Conservation (phyloP, 345 rosid species). For the Bruguiera sexangula region DNA sequence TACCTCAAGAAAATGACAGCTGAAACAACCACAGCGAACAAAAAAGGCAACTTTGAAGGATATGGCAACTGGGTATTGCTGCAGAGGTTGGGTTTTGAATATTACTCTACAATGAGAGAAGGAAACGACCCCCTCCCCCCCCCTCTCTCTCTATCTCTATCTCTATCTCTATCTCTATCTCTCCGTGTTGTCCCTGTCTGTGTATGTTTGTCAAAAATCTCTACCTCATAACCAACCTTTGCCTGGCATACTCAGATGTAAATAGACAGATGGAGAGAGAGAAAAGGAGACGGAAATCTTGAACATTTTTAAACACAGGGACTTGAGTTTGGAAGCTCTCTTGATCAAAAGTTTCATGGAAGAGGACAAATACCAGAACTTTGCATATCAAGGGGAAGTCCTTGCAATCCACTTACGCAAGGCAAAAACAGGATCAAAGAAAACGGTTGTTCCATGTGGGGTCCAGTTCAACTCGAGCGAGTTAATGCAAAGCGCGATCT, state of each 20-base stretch:
- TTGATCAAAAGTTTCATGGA: constrained; percentile 8
- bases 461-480: background rate
- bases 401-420: background rate
- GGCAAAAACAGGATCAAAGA: background rate
- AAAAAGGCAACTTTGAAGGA: constrained; percentile 3
- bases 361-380: background rate
- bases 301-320: background rate
- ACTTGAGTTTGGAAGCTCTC: background rate
- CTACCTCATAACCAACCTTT: background rate
- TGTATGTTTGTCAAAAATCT: background rate
- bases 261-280: background rate
- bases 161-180: constrained; percentile 15
- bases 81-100: constrained; percentile 40
- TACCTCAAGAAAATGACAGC: constrained; percentile 38
- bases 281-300: background rate
- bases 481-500: constrained; percentile 7
- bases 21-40: constrained; percentile 6
- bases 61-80: constrained; percentile 37
- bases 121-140: constrained; percentile 10
- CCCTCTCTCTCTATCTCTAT: constrained; percentile 11
- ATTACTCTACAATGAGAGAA: constrained; percentile 29
- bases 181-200: background rate
- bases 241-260: constrained; percentile 19
- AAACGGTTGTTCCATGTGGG: background rate
- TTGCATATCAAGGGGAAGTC: background rate